Evolutionary conservation across 2,329 filamentous ascomycete genomes (phyloP).

Genomic region (Paramyrothecium roridum): DNA sequence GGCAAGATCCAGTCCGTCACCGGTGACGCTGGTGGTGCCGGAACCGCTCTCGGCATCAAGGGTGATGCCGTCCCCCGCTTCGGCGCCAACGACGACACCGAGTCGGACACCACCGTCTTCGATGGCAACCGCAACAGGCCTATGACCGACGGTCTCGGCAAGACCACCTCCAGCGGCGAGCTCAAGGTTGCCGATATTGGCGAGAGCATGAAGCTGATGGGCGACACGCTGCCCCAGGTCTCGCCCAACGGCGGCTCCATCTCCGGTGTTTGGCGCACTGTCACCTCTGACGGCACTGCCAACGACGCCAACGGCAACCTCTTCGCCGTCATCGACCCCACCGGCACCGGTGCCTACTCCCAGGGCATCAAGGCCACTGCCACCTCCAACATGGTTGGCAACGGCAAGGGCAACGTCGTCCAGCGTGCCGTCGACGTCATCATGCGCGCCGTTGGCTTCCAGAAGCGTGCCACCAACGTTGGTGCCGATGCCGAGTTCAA

Average conservation of each 20-base stretch:
- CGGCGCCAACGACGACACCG: constrained; percentile 35
- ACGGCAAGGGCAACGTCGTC: constrained; percentile 26
- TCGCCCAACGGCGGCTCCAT: constrained; percentile 27
- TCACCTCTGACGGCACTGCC: constrained; percentile 35
- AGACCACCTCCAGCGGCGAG: constrained; percentile 28
- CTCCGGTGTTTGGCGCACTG: constrained; percentile 32
- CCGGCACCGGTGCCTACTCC: constrained; percentile 29
- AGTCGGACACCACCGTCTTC: constrained; percentile 45
- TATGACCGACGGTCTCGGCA: constrained; percentile 33
- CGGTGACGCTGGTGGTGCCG: constrained; percentile 33
- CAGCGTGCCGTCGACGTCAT: constrained; percentile 3
- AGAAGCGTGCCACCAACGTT: constrained; percentile 26
- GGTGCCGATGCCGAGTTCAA: constrained; percentile 23
- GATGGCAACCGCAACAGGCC: constrained; percentile 20
- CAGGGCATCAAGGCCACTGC: constrained; percentile 20
- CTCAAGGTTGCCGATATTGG: constrained; percentile 29
- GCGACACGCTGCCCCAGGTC: constrained; percentile 35
- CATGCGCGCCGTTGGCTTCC: neutral
- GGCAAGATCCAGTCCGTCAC: constrained; percentile 20
- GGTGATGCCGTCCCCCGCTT: constrained; percentile 35
- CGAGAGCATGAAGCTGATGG: constrained; percentile 30
- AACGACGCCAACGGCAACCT: constrained; percentile 22
- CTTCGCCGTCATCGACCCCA: constrained; percentile 33
- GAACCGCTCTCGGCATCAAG: constrained; percentile 33
- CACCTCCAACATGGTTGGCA: constrained; percentile 31